A percentile compares a stretch with the other conserved stretches of the same genome.
Evolutionary conservation across 2,329 filamentous ascomycete genomes (phyloP).

Genomic region (Fusarium oxysporum): DNA sequence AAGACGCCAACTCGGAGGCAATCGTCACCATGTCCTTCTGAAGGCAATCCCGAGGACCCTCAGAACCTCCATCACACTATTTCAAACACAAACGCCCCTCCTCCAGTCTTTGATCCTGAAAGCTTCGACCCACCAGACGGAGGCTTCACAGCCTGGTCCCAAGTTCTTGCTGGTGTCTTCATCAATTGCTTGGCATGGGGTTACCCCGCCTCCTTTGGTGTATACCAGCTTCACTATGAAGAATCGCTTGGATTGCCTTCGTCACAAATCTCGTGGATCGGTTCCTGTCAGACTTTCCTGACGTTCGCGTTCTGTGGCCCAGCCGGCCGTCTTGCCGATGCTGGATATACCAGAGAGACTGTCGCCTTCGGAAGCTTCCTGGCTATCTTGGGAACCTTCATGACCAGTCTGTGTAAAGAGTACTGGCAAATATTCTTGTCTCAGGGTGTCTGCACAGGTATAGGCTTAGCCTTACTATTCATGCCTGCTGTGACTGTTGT

Average conservation of each 20-base stretch:
- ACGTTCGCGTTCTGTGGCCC: conserved; percentile 61
- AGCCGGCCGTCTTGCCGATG: conserved; percentile 62
- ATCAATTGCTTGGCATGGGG: conserved; percentile 65
- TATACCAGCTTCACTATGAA: conserved; percentile 65
- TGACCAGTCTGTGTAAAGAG: conserved; percentile 56
- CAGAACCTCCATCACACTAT: conserved; percentile 35
- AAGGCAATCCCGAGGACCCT: neutral
- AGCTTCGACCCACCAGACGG: conserved; percentile 55
- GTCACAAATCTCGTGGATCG: conserved; percentile 58
- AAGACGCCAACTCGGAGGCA: conserved; percentile 21
- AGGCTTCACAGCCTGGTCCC: conserved; percentile 61
- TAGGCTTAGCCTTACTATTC: conserved; percentile 68
- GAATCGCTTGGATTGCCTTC: conserved; percentile 50
- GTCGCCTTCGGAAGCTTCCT: conserved; percentile 56
- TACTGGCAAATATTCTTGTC: conserved; percentile 67
- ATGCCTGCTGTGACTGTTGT: conserved; percentile 70
- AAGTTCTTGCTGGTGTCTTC: conserved; percentile 60
- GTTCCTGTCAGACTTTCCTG: conserved; percentile 63
- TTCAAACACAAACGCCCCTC: conserved; percentile 44
- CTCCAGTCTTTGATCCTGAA: conserved; percentile 31
- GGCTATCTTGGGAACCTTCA: conserved; percentile 60
- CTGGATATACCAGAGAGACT: conserved; percentile 59
- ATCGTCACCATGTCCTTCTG: conserved; percentile 7
- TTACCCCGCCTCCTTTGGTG: conserved; percentile 61
- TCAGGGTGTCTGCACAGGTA: conserved; percentile 63